These are phyloP conservation scores for Colletotrichum horii DNA, from an alignment of 2,329 filamentous ascomycete species.

Conservation along the genomic window DNA sequence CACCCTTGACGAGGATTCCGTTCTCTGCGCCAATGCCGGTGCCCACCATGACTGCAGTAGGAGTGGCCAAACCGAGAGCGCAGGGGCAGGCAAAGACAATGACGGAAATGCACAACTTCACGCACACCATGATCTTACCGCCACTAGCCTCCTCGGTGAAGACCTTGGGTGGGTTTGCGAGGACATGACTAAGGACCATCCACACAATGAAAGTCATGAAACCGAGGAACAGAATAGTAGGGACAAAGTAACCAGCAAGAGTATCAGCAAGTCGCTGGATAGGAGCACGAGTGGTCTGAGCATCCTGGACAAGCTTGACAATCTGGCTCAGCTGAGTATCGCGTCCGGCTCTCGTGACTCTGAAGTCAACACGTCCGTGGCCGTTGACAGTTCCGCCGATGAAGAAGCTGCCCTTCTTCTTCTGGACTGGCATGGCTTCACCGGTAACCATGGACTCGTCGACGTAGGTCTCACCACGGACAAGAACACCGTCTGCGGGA, in stretches of 20 bases:
- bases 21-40: slow-evolving; percentile 96
- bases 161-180: slow-evolving; percentile 84
- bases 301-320: slow-evolving; percentile 96
- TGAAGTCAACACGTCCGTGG: slow-evolving; percentile 88
- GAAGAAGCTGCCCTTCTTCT: slow-evolving; percentile 77
- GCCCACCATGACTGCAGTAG: slow-evolving; percentile 98
- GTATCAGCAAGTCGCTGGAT: slow-evolving; percentile 93
- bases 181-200: slow-evolving; percentile 92
- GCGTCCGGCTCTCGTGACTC: slow-evolving; percentile 88
- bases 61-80: slow-evolving; percentile 92
- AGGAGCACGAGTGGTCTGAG: slow-evolving; percentile 90
- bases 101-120: slow-evolving; percentile 97
- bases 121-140: slow-evolving; percentile 93
- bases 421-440: slow-evolving; percentile 93
- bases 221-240: slow-evolving; percentile 84
- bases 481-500: slow-evolving; percentile 87
- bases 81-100: slow-evolving; percentile 98
- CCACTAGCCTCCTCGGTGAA: slow-evolving; percentile 83
- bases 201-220: slow-evolving; percentile 85
- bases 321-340: slow-evolving; percentile 98
- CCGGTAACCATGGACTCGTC: slow-evolving; percentile 99
- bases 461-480: slow-evolving; percentile 88
- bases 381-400: slow-evolving; percentile 97
- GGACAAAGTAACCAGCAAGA: slow-evolving; percentile 93
- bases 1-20: slow-evolving; percentile 97